Base-by-base conservation (phyloP, 495 filamentous ascomycete genomes). In the Trichoderma gamsii region DNA sequence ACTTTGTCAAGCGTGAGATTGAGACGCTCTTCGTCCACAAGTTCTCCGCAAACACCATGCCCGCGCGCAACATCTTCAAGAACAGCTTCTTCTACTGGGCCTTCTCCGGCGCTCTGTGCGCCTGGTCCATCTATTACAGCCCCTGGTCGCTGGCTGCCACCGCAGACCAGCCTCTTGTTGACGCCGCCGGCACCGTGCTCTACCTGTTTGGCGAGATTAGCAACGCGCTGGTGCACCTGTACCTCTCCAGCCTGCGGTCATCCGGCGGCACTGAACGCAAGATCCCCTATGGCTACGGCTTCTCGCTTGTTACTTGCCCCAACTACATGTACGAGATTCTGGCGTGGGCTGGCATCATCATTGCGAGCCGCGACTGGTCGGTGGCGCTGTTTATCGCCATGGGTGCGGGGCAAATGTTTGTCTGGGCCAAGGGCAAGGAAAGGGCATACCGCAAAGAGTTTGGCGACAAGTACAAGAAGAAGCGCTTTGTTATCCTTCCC, bases 241-340 rank as follows among this genome's bases (percentile, higher is more conserved):
- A 88, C 3, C 82, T 99, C 25, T 85, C 89, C 29, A 80, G 83
- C 61, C 85, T 99, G 41, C 89, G 95, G 5, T 86, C 86, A 46
- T 83, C 83, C n/a, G 93, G 93, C 64, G 89, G 88, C 68, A 97
- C 88, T 7, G 90, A 96, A 71, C 81, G 92, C 21, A 92, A 91
- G 69, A 96, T 99, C 74, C 95, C 95, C 0, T 79, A 81, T 49
- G 94, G 94, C 23, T 86, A 92, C 67, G 92, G 92, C n/a, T 97
- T 97, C 79, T 81, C 79, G 73, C 72, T 86, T 49, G 95, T 98
- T 51, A 99, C 95, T 15, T 96, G 92, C 83, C 95, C 95, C 27
- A 99, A 99, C 82, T 99, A 99, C 79, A 85, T 93, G 79, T 99
- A 97, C 73, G 95, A 99, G 83, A 83, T 89, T 15, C 71, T 95